phyloP scores from a whole-genome alignment of 2,329 filamentous ascomycete species.

The Cyphellophora attinorum region DNA sequence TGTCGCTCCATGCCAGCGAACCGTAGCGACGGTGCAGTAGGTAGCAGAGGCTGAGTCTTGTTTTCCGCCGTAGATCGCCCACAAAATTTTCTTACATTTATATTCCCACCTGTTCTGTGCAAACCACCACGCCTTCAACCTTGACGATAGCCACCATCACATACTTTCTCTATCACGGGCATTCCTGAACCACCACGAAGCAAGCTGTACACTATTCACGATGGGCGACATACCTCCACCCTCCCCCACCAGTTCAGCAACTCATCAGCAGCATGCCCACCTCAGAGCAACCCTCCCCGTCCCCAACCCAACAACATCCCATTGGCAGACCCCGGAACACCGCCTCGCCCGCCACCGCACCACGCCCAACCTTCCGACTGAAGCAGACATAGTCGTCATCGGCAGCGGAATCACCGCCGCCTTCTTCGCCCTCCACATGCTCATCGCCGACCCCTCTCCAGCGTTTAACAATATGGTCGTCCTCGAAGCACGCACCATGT shows the following conservation, averaged over 20 bases:
- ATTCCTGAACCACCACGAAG: too few species aligned
- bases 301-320: neutral
- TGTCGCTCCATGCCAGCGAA: too few species aligned
- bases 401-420: constrained; percentile 31
- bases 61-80: too few species aligned
- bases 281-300: constrained; percentile 1
- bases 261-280: constrained; percentile 2
- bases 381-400: constrained; percentile 26
- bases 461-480: constrained; percentile 25
- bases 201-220: neutral
- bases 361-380: constrained; percentile 17
- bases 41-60: too few species aligned
- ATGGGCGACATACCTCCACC: constrained; percentile 7
- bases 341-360: constrained; percentile 10
- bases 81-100: too few species aligned
- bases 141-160: too few species aligned
- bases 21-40: too few species aligned
- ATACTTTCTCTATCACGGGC: too few species aligned
- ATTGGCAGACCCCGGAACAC: constrained; percentile 3
- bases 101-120: too few species aligned
- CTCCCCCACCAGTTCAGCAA: neutral
- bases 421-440: constrained; percentile 23
- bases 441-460: constrained; percentile 11
- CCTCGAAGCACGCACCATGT: constrained; percentile 32
- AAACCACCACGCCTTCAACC: too few species aligned